A percentile compares a stretch with the other conserved stretches of the same genome.
phyloP scores from a whole-genome alignment of 257 asterid species.

The Plantago major region DNA sequence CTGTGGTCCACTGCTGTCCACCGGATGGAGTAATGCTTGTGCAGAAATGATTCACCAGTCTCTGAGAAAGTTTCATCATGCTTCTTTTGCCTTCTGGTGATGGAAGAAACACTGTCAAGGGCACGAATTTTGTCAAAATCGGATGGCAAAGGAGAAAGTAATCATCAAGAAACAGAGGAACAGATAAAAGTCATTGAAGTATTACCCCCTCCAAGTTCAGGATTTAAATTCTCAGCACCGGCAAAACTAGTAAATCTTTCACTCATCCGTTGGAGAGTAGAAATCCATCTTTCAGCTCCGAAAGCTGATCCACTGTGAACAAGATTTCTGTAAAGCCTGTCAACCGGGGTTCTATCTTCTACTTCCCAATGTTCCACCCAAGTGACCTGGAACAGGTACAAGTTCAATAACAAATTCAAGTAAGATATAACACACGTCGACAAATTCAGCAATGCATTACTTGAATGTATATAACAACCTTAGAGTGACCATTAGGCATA shows the following conservation, averaged over 20 bases:
- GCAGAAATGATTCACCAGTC: constrained; percentile 87
- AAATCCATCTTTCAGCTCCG: constrained; percentile 93
- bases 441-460: not conserved
- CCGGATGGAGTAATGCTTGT: constrained; percentile 67
- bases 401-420: not conserved
- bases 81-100: constrained; percentile 81
- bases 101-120: constrained; percentile 55
- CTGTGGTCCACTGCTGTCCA: constrained; percentile 82
- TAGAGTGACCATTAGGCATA: constrained; percentile 97
- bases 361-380: constrained; percentile 96
- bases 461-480: constrained; percentile 35
- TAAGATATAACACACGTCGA: not conserved
- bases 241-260: constrained; percentile 73
- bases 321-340: constrained; percentile 70
- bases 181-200: not conserved
- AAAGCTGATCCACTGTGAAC: constrained; percentile 72
- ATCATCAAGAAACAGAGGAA: not conserved
- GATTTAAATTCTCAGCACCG: constrained; percentile 54
- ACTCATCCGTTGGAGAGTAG: constrained; percentile 67
- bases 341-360: constrained; percentile 62
- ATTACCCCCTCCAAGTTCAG: constrained; percentile 77
- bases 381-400: constrained; percentile 49
- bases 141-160: not conserved
- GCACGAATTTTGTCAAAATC: not conserved
- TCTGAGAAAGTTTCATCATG: constrained; percentile 88